Evolutionary conservation across 257 asterid species (phyloP).

Genomic region (Solanum medicagineum): DNA sequence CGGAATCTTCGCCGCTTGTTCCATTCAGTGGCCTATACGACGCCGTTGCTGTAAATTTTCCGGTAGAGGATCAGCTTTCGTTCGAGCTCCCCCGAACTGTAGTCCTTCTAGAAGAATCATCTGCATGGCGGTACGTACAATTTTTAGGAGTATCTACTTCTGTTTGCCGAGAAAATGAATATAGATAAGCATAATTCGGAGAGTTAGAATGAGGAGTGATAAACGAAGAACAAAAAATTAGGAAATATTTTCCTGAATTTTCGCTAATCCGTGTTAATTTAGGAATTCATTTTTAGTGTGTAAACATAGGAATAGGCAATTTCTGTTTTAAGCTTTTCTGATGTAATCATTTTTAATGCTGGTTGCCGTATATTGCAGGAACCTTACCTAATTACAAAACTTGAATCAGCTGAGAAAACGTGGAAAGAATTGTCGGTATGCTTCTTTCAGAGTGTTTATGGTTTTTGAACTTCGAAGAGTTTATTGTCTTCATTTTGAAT

Average conservation of each 20-base stretch:
- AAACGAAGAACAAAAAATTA: background rate
- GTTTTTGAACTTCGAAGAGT: background rate
- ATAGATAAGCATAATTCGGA: background rate
- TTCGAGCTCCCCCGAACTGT: conserved; percentile 17
- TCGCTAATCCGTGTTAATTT: background rate
- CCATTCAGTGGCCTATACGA: conserved; percentile 25
- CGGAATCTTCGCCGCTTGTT: conserved; percentile 27
- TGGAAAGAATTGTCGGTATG: conserved; percentile 95
- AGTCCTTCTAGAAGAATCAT: conserved; percentile 29
- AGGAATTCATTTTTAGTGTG: background rate
- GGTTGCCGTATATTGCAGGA: conserved; percentile 44
- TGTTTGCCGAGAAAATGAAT: background rate
- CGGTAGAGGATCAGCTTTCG: background rate
- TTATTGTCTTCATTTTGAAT: background rate
- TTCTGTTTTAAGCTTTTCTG: background rate
- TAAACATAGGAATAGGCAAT: background rate
- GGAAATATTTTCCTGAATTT: background rate
- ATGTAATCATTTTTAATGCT: background rate
- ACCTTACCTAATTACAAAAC: conserved; percentile 69
- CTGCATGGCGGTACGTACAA: conserved; percentile 72
- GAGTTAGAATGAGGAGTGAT: background rate
- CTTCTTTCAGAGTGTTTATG: background rate
- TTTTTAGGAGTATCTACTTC: background rate
- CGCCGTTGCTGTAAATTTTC: conserved; percentile 6
- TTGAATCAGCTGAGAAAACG: conserved; percentile 93